Percentiles rank a stretch among this genome's conserved stretches.
Evolutionary conservation across 139 green algal genomes (phyloP).

Genomic region (Chlamydomonas applanata): DNA sequence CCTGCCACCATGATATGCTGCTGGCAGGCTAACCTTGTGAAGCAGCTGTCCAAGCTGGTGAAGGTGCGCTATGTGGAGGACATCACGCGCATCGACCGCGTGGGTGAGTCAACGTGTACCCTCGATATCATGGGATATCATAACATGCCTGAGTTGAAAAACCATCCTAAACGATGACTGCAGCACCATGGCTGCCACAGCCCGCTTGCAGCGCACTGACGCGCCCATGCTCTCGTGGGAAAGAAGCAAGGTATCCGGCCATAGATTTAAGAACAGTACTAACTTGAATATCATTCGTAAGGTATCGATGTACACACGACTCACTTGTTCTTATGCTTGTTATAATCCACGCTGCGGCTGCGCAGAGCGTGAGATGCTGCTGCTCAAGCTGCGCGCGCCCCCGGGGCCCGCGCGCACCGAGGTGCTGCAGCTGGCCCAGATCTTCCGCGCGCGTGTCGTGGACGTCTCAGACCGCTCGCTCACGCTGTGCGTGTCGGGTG

Average conservation of each 20-base stretch:
- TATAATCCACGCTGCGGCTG: too few relatives aligned
- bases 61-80: constrained; percentile 97
- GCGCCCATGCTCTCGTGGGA: too few relatives aligned
- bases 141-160: too few relatives aligned
- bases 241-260: too few relatives aligned
- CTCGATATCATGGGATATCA: too few relatives aligned
- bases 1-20: too few relatives aligned
- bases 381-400: constrained; percentile 84
- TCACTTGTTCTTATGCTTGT: too few relatives aligned
- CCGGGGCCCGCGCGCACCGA: constrained; percentile 69
- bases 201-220: too few relatives aligned
- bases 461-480: constrained; percentile 76
- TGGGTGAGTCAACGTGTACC: constrained; percentile 61
- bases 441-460: constrained; percentile 91
- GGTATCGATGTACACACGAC: too few relatives aligned
- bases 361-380: constrained; percentile 90
- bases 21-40: constrained; percentile 70
- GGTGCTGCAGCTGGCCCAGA: constrained; percentile 86
- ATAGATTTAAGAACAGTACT: too few relatives aligned
- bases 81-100: constrained; percentile 71
- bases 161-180: too few relatives aligned
- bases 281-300: too few relatives aligned
- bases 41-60: constrained; percentile 94
- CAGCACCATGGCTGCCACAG: neutral
- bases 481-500: constrained; percentile 76